phyloP scores from a whole-genome alignment of 2,329 filamentous ascomycete species.

The Ophiostoma tasmaniense region DNA sequence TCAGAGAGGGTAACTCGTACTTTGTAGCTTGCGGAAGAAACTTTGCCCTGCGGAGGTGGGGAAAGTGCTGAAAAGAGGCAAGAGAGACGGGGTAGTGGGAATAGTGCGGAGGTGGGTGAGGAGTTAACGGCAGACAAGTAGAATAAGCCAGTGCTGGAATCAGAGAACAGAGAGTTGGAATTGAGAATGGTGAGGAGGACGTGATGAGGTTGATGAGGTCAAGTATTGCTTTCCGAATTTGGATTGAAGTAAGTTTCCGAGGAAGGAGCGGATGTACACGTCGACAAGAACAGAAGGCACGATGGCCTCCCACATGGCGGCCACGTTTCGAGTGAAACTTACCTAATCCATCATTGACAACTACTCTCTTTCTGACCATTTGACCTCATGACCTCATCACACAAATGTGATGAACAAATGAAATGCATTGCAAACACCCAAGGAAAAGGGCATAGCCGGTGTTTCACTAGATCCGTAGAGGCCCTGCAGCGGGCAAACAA shows the following conservation, averaged over 20 bases:
- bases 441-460: neutral
- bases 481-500: neutral
- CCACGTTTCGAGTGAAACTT: neutral
- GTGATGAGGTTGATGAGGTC: neutral
- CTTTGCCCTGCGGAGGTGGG: constrained; percentile 18
- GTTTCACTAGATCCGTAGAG: neutral
- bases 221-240: neutral
- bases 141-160: neutral
- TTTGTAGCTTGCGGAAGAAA: constrained; percentile 15
- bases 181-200: neutral
- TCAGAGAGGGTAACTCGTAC: neutral
- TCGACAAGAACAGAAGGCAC: neutral
- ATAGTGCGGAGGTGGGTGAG: neutral
- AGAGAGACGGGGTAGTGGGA: neutral
- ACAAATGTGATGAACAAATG: too few relatives aligned
- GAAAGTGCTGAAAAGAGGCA: neutral
- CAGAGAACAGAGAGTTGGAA: neutral
- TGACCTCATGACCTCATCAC: too few relatives aligned
- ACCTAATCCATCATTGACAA: neutral
- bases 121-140: neutral
- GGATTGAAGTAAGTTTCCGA: neutral
- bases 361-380: neutral
- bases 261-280: neutral
- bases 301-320: neutral
- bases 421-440: neutral